Evolutionary conservation across 2,329 filamentous ascomycete species (phyloP).

Genomic region (Plenodomus lindquistii): DNA sequence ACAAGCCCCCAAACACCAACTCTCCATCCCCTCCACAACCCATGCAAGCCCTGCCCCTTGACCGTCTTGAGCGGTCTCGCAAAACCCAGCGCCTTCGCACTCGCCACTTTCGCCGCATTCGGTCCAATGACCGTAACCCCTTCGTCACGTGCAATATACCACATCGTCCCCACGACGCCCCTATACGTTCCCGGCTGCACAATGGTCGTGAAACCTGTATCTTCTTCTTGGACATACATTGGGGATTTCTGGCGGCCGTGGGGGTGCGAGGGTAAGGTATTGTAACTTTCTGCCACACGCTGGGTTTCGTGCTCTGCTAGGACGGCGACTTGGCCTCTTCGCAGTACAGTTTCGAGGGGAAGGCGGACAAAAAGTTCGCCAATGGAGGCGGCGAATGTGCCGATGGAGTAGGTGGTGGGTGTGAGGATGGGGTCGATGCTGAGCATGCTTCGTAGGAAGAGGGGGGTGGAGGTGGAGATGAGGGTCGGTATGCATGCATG

Average conservation of each 20-base stretch:
- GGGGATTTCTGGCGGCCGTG: constrained; percentile 14
- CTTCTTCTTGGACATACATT: constrained; percentile 24
- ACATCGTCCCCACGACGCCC: constrained; percentile 91
- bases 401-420: constrained; percentile 78
- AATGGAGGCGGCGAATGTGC: constrained; percentile 79
- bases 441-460: constrained; percentile 83
- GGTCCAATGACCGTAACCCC: constrained; percentile 56
- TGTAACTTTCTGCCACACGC: constrained; percentile 31
- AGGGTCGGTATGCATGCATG: constrained; percentile 84
- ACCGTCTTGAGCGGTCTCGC: constrained; percentile 47
- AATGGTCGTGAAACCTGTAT: constrained; percentile 65
- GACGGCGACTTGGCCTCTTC: constrained; percentile 81
- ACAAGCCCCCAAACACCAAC: constrained; percentile 78
- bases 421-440: constrained; percentile 80
- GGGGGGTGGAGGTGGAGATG: constrained; percentile 78
- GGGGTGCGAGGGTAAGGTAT: constrained; percentile 11
- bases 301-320: constrained; percentile 42
- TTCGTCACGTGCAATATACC: constrained; percentile 81
- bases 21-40: constrained; percentile 75
- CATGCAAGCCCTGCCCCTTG: constrained; percentile 69
- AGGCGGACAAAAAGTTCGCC: constrained; percentile 84
- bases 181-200: constrained; percentile 79
- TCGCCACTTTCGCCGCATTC: constrained; percentile 26
- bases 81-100: constrained; percentile 32
- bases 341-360: constrained; percentile 87